These are phyloP conservation scores for Oxytropis ochrocephala DNA, from an alignment of 306 rosid species.

Conservation along the genomic window DNA sequence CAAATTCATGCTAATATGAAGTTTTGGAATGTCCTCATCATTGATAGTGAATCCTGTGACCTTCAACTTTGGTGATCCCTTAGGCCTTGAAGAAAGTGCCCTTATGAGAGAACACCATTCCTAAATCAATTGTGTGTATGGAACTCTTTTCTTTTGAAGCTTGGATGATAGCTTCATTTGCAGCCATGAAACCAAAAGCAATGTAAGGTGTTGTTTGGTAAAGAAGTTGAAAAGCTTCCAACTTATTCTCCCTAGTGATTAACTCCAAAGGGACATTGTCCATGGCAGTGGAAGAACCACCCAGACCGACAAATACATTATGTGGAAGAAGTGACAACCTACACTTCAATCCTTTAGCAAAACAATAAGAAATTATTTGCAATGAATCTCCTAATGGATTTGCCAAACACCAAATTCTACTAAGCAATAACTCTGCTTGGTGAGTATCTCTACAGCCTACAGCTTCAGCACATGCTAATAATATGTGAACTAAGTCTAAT, in stretches of 20 bases:
- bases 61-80: constrained; percentile 55
- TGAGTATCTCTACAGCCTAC: constrained; percentile 63
- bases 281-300: background rate
- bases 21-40: constrained; percentile 23
- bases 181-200: constrained; percentile 72
- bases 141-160: constrained; percentile 50
- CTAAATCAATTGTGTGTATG: constrained; percentile 62
- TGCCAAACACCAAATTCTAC: constrained; percentile 42
- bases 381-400: constrained; percentile 62
- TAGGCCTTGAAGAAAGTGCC: constrained; percentile 53
- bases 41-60: constrained; percentile 43
- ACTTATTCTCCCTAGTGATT: constrained; percentile 42
- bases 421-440: constrained; percentile 48
- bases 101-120: constrained; percentile 65
- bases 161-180: constrained; percentile 68
- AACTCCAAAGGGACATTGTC: constrained; percentile 19
- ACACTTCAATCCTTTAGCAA: constrained; percentile 55
- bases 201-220: constrained; percentile 72
- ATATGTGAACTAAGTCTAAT: constrained; percentile 63
- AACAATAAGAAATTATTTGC: constrained; percentile 59
- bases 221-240: constrained; percentile 66
- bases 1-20: constrained; percentile 36
- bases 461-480: constrained; percentile 80
- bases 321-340: constrained; percentile 58
- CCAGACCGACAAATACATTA: background rate